These are phyloP conservation scores for Clavaria fumosa DNA, from an alignment of 768 basidiomycete genomes.

Conservation along the genomic window DNA sequence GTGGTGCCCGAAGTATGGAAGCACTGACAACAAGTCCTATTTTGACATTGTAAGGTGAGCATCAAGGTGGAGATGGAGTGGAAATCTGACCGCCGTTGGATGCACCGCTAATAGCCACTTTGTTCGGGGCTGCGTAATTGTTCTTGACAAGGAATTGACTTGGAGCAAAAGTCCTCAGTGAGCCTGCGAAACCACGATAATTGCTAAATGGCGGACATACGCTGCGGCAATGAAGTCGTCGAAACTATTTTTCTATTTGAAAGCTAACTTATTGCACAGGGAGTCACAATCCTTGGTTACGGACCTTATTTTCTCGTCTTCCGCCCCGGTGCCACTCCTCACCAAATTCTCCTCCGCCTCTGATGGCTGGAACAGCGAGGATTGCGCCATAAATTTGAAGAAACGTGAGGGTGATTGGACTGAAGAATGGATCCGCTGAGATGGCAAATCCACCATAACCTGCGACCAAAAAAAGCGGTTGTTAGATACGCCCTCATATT, in stretches of 20 bases:
- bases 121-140: conserved; percentile 50
- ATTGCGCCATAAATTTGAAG: conserved; percentile 55
- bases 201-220: conserved; percentile 26
- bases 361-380: conserved; percentile 41
- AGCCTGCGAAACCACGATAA: neutral
- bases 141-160: conserved; percentile 63
- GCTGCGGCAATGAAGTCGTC: conserved; percentile 74
- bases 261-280: conserved; percentile 2
- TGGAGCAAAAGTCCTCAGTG: conserved; percentile 4
- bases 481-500: neutral
- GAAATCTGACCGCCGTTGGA: conserved; percentile 57
- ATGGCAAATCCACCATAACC: conserved; percentile 76
- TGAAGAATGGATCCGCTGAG: conserved; percentile 60
- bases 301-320: conserved; percentile 52
- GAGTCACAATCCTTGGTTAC: conserved; percentile 1
- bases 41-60: neutral
- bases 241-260: conserved; percentile 48
- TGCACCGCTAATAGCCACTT: conserved; percentile 63
- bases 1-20: conserved; percentile 66
- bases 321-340: conserved; percentile 76
- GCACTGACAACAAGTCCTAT: conserved; percentile 69
- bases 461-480: conserved; percentile 13
- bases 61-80: neutral
- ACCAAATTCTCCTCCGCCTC: conserved; percentile 68
- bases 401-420: conserved; percentile 54